phyloP scores from a whole-genome alignment of 169 alveolate species.

The Plasmodium adleri region DNA sequence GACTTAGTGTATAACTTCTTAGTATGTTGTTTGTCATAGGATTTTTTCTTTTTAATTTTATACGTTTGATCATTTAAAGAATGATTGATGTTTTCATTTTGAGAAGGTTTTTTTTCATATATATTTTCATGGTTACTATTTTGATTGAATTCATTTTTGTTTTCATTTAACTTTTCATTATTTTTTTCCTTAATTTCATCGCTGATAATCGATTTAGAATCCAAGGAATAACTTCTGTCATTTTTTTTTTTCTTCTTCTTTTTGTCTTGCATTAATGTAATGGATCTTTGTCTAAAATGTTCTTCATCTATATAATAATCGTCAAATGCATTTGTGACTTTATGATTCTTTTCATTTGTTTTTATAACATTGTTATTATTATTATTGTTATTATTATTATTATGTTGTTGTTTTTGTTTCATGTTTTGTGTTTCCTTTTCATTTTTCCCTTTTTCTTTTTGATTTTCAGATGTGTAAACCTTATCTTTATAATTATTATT shows the following conservation, averaged over 20 bases:
- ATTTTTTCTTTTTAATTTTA: conserved; percentile 6
- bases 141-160: not conserved
- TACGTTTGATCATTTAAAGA: conserved; percentile 24
- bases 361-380: conserved; percentile 14
- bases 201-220: too few relatives aligned
- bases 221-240: not conserved
- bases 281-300: not conserved
- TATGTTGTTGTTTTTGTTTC: conserved; percentile 18
- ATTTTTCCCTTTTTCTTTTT: conserved; percentile 23
- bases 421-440: not conserved
- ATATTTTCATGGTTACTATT: conserved; percentile 4
- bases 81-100: conserved; percentile 30
- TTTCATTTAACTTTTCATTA: conserved; percentile 2
- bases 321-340: conserved; percentile 2
- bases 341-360: conserved; percentile 8
- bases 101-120: not conserved
- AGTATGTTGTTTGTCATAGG: conserved; percentile 1
- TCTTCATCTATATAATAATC: conserved; percentile 23
- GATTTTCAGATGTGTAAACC: not conserved
- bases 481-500: conserved; percentile 2
- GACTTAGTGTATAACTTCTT: conserved; percentile 16
- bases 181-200: conserved; percentile 9
- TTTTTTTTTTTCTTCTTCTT: conserved; percentile 5
- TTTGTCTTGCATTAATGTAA: conserved; percentile 1
- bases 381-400: not conserved